phyloP scores from a whole-genome alignment of 208 protist genomes.

The Trichomonas tenax region DNA sequence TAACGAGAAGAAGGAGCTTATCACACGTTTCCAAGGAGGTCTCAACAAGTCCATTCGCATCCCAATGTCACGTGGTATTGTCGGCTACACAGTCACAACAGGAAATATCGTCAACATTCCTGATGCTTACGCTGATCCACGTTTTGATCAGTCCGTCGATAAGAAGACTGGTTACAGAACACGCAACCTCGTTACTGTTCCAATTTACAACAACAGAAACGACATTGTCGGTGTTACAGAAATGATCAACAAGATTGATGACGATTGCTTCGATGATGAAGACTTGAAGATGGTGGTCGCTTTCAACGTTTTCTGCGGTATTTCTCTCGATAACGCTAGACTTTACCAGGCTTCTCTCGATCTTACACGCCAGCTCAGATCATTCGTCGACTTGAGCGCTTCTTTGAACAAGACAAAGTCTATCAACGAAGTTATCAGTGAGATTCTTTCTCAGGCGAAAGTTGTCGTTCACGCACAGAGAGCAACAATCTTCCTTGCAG shows the following conservation, averaged over 20 bases:
- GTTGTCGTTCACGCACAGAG: not conserved
- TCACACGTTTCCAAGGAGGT: not conserved
- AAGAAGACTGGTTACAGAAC: not conserved
- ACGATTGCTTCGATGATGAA: not conserved
- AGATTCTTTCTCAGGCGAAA: not conserved
- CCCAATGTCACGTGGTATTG: conserved; percentile 23
- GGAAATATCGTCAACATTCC: conserved; percentile 38
- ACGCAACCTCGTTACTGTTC: not conserved
- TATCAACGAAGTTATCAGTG: not conserved
- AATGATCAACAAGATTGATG: conserved; percentile 37
- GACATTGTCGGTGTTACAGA: conserved; percentile 37
- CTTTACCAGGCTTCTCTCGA: not conserved
- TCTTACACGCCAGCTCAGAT: not conserved
- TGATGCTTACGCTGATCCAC: conserved; percentile 43
- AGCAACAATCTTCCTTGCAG: not conserved
- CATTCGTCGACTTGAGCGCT: not conserved
- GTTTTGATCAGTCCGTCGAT: conserved; percentile 32
- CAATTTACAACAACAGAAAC: conserved; percentile 28
- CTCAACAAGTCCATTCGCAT: conserved; percentile 8
- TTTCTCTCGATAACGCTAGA: not conserved
- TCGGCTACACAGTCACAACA: conserved; percentile 26
- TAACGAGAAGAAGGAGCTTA: not conserved
- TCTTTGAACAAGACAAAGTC: not conserved
- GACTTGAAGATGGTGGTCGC: conserved; percentile 20
- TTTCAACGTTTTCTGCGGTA: conserved; percentile 22